A percentile compares a stretch with the other conserved stretches of the same genome.
These are phyloP conservation scores for Lanmaoa pseudosensibilis DNA, from an alignment of 768 basidiomycete genomes.

Conservation along the genomic window DNA sequence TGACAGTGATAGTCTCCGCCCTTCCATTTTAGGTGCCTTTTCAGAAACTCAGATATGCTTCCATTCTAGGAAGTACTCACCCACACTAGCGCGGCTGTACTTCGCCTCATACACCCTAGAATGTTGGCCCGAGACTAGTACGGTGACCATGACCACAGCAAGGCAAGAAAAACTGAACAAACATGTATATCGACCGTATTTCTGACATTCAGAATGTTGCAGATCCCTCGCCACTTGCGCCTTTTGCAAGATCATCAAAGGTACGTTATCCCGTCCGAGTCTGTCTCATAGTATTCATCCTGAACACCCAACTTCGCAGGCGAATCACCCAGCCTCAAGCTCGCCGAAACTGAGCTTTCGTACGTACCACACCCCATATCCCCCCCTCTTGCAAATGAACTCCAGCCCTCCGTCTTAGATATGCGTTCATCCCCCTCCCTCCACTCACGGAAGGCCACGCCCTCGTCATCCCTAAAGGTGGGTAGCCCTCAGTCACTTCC, in stretches of 20 bases:
- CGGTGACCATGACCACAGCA: constrained; percentile 2
- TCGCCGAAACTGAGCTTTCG: constrained; percentile 72
- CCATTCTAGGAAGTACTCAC: neutral
- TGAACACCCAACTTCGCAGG: constrained; percentile 43
- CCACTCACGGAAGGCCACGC: constrained; percentile 86
- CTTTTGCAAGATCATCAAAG: constrained; percentile 94
- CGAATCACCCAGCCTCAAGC: constrained; percentile 83
- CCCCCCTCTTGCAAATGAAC: neutral
- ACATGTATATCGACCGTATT: neutral
- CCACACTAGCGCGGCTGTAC: no score
- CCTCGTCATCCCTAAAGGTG: constrained; percentile 91
- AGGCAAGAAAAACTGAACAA: constrained; percentile 8
- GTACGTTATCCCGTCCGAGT: constrained; percentile 35
- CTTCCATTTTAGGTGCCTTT: no score
- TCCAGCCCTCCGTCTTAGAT: constrained; percentile 39
- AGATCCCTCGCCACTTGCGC: constrained; percentile 65
- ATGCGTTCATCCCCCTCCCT: constrained; percentile 88
- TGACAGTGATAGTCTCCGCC: no score
- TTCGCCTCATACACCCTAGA: no score
- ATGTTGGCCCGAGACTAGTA: neutral
- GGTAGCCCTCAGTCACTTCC: neutral
- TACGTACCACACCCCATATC: constrained; percentile 38
- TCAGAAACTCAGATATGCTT: neutral
- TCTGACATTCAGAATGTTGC: neutral
- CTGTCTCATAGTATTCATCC: neutral